Percentiles rank a stretch among this genome's conserved stretches.
These are phyloP conservation scores for Aspergillus bombycis DNA, from an alignment of 2,329 filamentous ascomycete genomes.

Conservation along the genomic window DNA sequence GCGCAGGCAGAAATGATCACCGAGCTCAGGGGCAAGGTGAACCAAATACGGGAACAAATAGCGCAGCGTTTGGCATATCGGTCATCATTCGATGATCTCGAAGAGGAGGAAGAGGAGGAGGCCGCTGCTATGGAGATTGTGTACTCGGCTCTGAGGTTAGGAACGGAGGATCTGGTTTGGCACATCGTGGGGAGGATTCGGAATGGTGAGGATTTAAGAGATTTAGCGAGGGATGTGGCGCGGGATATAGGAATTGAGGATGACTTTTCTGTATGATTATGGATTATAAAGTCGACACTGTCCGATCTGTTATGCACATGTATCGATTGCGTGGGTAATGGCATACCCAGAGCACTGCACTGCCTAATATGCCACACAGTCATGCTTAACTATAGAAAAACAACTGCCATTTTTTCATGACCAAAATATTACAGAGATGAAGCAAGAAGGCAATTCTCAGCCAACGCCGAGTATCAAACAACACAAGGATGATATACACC, in stretches of 20 bases:
- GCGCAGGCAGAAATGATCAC: slow-evolving; percentile 21
- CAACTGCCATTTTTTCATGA: not conserved
- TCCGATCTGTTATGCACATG: not conserved
- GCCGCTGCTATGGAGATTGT: slow-evolving; percentile 16
- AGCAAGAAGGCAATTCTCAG: not conserved
- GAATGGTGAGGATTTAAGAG: slow-evolving; percentile 11
- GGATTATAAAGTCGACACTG: not conserved
- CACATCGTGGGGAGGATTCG: slow-evolving; percentile 16
- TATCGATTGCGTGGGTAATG: not conserved
- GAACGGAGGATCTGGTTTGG: slow-evolving; percentile 13
- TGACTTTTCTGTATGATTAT: not conserved
- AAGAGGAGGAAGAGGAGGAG: slow-evolving; percentile 2
- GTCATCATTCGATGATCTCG: not conserved
- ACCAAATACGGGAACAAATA: slow-evolving; percentile 13
- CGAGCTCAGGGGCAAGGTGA: slow-evolving; percentile 14
- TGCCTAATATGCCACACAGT: not conserved
- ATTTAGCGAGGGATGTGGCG: slow-evolving; percentile 7
- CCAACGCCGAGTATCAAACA: not conserved
- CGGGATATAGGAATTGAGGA: not conserved
- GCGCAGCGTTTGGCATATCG: not conserved
- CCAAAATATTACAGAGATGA: not conserved
- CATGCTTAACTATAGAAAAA: not conserved
- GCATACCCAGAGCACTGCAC: not conserved
- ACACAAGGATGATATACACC: not conserved
- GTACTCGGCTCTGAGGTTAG: slow-evolving; percentile 14